A percentile compares a stretch with the other conserved stretches of the same genome.
These are phyloP conservation scores for Auriscalpium orientale DNA, from an alignment of 768 basidiomycete genomes.

Conservation along the genomic window DNA sequence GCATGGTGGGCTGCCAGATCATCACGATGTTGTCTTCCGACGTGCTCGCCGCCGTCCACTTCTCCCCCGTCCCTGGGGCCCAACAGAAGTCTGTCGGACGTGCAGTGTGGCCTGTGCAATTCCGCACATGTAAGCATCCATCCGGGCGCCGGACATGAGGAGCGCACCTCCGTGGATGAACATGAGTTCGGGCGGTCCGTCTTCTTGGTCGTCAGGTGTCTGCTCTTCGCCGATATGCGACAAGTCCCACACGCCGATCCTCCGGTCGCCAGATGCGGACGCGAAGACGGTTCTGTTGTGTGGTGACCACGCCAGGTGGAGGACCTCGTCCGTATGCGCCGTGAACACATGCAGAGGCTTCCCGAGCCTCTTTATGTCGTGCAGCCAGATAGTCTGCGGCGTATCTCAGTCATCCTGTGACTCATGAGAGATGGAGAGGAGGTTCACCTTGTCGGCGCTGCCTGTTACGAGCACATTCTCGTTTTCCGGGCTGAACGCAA, in stretches of 20 bases:
- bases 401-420: not conserved
- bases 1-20: slow-evolving; percentile 96
- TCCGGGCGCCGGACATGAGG: not conserved
- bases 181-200: slow-evolving; percentile 92
- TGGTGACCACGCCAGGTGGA: slow-evolving; percentile 94
- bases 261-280: slow-evolving; percentile 87
- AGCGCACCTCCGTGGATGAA: slow-evolving; percentile 87
- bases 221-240: slow-evolving; percentile 90
- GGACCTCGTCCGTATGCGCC: slow-evolving; percentile 89
- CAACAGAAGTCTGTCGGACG: slow-evolving; percentile 92
- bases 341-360: slow-evolving; percentile 86
- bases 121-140: not conserved
- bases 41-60: slow-evolving; percentile 81
- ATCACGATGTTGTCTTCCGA: slow-evolving; percentile 96
- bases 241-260: slow-evolving; percentile 94
- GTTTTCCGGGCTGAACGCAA: slow-evolving; percentile 80
- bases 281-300: slow-evolving; percentile 89
- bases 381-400: slow-evolving; percentile 73
- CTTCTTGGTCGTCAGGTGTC: slow-evolving; percentile 96
- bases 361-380: slow-evolving; percentile 73
- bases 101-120: slow-evolving; percentile 66
- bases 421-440: not conserved
- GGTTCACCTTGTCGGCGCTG: slow-evolving; percentile 81
- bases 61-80: slow-evolving; percentile 77
- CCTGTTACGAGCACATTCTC: slow-evolving; percentile 83